phyloP scores from a whole-genome alignment of 2,329 filamentous ascomycete species.

The Trichoderma brevicompactum region DNA sequence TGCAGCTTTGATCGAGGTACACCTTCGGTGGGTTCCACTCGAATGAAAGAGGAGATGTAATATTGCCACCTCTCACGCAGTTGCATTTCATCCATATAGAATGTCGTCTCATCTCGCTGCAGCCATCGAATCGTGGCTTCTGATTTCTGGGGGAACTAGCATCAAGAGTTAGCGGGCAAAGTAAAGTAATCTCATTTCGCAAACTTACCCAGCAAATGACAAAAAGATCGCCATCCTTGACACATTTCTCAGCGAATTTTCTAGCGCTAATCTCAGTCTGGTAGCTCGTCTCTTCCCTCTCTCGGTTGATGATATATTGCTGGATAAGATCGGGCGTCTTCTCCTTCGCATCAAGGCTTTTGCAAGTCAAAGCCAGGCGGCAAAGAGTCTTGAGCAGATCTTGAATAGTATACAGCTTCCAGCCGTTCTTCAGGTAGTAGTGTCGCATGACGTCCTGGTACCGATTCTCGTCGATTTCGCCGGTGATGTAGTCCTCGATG shows the following conservation, averaged over 20 bases:
- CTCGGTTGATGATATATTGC: constrained; percentile 80
- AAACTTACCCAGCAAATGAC: constrained; percentile 84
- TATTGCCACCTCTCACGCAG: constrained; percentile 86
- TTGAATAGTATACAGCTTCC: constrained; percentile 91
- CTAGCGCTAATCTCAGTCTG: constrained; percentile 87
- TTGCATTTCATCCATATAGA: constrained; percentile 88
- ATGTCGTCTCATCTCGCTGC: constrained; percentile 71
- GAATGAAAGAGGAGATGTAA: constrained; percentile 91
- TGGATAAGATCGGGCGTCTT: constrained; percentile 90
- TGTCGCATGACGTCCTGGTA: constrained; percentile 91
- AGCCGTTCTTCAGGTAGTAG: constrained; percentile 88
- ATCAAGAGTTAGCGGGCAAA: constrained; percentile 22
- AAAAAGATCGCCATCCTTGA: constrained; percentile 92
- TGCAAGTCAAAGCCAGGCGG: constrained; percentile 80
- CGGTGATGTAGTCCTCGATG: constrained; percentile 83
- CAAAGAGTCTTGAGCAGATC: constrained; percentile 83
- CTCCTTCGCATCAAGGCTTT: constrained; percentile 85
- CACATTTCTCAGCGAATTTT: constrained; percentile 88
- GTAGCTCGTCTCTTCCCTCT: constrained; percentile 83
- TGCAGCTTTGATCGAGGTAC: constrained; percentile 67
- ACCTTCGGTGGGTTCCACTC: constrained; percentile 85
- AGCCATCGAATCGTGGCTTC: constrained; percentile 75
- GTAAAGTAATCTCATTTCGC: too few relatives aligned
- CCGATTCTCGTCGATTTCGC: constrained; percentile 78
- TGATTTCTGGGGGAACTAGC: constrained; percentile 67